Evolutionary conservation across 768 basidiomycete genomes (phyloP).

Genomic region (Pulveroboletus sp.): DNA sequence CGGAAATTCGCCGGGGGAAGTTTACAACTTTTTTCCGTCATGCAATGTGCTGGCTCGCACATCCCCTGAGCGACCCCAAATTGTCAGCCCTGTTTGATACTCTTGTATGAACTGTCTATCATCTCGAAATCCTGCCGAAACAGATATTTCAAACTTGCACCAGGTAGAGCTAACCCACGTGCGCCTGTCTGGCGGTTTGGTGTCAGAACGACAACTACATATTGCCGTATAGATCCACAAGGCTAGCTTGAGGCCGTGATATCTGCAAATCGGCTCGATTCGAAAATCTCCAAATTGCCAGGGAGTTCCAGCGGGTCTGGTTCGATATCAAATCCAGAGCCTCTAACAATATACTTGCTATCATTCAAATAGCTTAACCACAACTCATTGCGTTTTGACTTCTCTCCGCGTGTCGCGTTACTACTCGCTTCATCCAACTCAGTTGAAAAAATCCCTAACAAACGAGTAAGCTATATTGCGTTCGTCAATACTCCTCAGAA

Average conservation of each 20-base stretch:
- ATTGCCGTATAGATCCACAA: not conserved
- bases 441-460: not conserved
- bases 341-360: too few species aligned
- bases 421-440: not conserved
- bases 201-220: constrained; percentile 5
- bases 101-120: not conserved
- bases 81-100: too few species aligned
- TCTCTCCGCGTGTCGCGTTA: not conserved
- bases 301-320: constrained; percentile 7
- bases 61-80: too few species aligned
- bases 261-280: not conserved
- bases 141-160: not conserved
- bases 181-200: not conserved
- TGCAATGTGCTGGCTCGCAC: not conserved
- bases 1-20: constrained; percentile 4
- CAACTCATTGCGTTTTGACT: not conserved
- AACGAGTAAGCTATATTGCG: constrained; percentile 2
- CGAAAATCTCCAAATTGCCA: constrained; percentile 14
- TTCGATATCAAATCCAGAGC: constrained; percentile 2
- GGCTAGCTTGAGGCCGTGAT: constrained; percentile 1
- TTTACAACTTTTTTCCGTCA: not conserved
- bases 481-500: not conserved
- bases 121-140: not conserved
- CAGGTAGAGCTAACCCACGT: not conserved
- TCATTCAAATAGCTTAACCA: too few species aligned